Evolutionary conservation across 164 flowering plant species (phyloP).

Genomic region (Sedum album): DNA sequence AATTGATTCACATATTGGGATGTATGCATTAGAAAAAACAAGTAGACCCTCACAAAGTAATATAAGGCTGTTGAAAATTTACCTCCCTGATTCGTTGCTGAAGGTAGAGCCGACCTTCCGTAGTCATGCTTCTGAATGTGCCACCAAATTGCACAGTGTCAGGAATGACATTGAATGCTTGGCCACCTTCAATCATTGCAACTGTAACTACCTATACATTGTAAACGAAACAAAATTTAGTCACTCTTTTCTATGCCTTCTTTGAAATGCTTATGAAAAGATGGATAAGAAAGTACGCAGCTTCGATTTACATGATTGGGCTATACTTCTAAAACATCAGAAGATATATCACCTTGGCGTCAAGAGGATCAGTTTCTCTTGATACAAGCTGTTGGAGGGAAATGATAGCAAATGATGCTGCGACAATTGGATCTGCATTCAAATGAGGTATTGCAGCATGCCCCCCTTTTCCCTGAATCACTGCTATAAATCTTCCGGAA

Average conservation of each 20-base stretch:
- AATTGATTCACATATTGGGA: not conserved
- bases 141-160: conserved; percentile 57
- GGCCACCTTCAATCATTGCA: conserved; percentile 39
- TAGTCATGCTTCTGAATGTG: conserved; percentile 50
- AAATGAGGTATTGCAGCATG: conserved; percentile 51
- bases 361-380: conserved; percentile 71
- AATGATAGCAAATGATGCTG: conserved; percentile 43
- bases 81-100: conserved; percentile 63
- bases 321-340: not conserved
- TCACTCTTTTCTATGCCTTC: not conserved
- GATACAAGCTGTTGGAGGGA: conserved; percentile 72
- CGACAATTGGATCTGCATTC: conserved; percentile 37
- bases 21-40: not conserved
- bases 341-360: conserved; percentile 30
- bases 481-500: conserved; percentile 34
- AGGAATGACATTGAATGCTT: conserved; percentile 54
- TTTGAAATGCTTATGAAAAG: not conserved
- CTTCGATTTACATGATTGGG: not conserved
- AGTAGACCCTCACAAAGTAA: not conserved
- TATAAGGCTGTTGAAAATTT: too few relatives aligned
- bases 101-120: conserved; percentile 38
- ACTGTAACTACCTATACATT: conserved; percentile 51
- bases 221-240: not conserved
- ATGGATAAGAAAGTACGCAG: not conserved
- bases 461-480: conserved; percentile 52